Conservation (phyloP, 176 grass and related monocot species). For the Lolium multiflorum region DNA sequence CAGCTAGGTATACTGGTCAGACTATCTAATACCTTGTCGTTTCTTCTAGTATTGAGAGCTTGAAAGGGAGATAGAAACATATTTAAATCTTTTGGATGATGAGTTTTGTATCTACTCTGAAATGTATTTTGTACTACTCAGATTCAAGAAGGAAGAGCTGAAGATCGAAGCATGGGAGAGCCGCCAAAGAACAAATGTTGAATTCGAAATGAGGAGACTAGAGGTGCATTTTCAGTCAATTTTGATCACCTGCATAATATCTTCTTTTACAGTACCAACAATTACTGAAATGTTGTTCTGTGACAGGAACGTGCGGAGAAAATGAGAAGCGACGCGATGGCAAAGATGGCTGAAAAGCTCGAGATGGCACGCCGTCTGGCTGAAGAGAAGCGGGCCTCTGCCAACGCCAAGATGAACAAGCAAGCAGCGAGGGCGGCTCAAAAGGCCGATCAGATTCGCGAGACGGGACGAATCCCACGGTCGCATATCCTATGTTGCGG, state of each 20-base stretch:
- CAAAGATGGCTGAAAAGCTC: slow-evolving; percentile 80
- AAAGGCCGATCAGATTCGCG: slow-evolving; percentile 68
- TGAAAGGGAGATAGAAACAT: slow-evolving; percentile 6
- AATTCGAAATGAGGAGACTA: slow-evolving; percentile 74
- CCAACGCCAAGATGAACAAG: slow-evolving; percentile 73
- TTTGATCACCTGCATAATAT: not conserved
- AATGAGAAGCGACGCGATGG: slow-evolving; percentile 65
- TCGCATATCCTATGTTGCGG: slow-evolving; percentile 65
- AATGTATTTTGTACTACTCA: slow-evolving; percentile 38
- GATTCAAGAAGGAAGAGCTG: slow-evolving; percentile 88
- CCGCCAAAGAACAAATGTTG: slow-evolving; percentile 63
- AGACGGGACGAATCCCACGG: slow-evolving; percentile 74
- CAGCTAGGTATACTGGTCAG: slow-evolving; percentile 66
- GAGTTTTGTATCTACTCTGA: slow-evolving; percentile 14
- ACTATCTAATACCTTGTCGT: not conserved
- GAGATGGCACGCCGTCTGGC: slow-evolving; percentile 51
- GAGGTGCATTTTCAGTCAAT: slow-evolving; percentile 59
- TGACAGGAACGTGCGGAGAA: slow-evolving; percentile 70
- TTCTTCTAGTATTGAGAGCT: slow-evolving; percentile 1
- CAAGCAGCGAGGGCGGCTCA: slow-evolving; percentile 62
- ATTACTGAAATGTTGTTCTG: too few relatives aligned
- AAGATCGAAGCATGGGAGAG: slow-evolving; percentile 95
- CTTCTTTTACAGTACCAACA: too few relatives aligned
- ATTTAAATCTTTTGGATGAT: not conserved
- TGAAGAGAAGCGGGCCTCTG: slow-evolving; percentile 70